Conservation (phyloP, 306 rosid genomes). For the Castanea crenata region DNA sequence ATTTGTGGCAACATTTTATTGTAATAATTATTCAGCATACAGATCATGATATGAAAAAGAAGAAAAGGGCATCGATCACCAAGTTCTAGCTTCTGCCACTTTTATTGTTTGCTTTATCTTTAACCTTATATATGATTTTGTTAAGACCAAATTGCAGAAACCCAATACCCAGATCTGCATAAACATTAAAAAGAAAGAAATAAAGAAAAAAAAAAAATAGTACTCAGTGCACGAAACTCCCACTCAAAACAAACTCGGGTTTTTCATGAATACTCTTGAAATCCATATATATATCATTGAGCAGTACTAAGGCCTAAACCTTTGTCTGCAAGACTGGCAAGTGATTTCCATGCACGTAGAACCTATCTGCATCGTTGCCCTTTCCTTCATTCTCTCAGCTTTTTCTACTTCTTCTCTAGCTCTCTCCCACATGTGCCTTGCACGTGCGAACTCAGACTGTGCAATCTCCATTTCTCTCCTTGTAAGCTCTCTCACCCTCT, state of each 20-base stretch:
- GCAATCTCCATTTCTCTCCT: slow-evolving; percentile 95
- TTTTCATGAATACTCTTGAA: not conserved
- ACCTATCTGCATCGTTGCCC: slow-evolving; percentile 56
- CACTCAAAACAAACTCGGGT: not conserved
- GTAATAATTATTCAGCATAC: not conserved
- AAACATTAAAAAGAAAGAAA: not conserved
- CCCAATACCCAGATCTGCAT: slow-evolving; percentile 1
- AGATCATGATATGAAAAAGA: not conserved
- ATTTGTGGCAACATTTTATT: not conserved
- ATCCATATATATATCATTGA: not conserved
- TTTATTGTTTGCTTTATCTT: not conserved
- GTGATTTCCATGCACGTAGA: slow-evolving; percentile 97
- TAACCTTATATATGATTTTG: not conserved
- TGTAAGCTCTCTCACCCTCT: slow-evolving; percentile 81
- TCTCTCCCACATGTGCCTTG: slow-evolving; percentile 93
- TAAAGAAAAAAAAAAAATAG: too few relatives aligned
- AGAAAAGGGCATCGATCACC: not conserved
- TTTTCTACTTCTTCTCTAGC: slow-evolving; percentile 81
- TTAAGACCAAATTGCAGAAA: not conserved
- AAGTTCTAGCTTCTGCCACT: not conserved
- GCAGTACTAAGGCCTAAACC: slow-evolving; percentile 57
- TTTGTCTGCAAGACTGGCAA: slow-evolving; percentile 93
- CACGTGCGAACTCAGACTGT: slow-evolving; percentile 82
- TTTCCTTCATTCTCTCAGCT: slow-evolving; percentile 80
- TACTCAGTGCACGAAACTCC: too few relatives aligned